phyloP scores from a whole-genome alignment of 257 asterid species.

The Nicotiana tomentosiformis region DNA sequence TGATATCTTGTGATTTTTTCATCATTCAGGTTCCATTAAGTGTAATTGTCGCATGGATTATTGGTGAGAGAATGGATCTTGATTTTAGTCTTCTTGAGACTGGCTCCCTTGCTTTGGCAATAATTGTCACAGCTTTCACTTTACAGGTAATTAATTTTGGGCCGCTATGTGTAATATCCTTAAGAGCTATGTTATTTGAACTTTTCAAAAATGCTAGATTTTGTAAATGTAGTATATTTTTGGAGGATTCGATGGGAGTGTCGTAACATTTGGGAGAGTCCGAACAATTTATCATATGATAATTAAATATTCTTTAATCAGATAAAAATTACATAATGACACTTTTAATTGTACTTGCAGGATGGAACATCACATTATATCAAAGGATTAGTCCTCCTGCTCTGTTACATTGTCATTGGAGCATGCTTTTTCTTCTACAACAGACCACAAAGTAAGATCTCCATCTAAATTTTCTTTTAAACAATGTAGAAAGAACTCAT shows the following conservation, averaged over 20 bases:
- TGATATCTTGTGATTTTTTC: neutral
- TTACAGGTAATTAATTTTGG: slow-evolving; percentile 40
- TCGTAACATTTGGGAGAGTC: no score
- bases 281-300: no score
- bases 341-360: slow-evolving; percentile 23
- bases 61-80: slow-evolving; percentile 65
- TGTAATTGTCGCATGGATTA: slow-evolving; percentile 61
- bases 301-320: no score
- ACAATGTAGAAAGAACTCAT: neutral
- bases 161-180: no score
- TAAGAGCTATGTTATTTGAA: no score
- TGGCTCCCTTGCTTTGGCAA: slow-evolving; percentile 55
- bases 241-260: no score
- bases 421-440: slow-evolving; percentile 56
- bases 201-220: no score
- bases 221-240: no score
- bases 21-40: slow-evolving; percentile 53
- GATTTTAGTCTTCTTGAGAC: slow-evolving; percentile 58
- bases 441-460: slow-evolving; percentile 38
- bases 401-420: slow-evolving; percentile 72
- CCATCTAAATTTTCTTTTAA: neutral
- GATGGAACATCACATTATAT: slow-evolving; percentile 92
- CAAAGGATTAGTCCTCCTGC: slow-evolving; percentile 72
- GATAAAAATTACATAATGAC: neutral
- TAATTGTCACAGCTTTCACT: slow-evolving; percentile 61